A percentile compares a stretch with the other conserved stretches of the same genome.
phyloP scores from a whole-genome alignment of 192 early-diverging fungal genomes.

The Jimgerdemannia flammicorona region DNA sequence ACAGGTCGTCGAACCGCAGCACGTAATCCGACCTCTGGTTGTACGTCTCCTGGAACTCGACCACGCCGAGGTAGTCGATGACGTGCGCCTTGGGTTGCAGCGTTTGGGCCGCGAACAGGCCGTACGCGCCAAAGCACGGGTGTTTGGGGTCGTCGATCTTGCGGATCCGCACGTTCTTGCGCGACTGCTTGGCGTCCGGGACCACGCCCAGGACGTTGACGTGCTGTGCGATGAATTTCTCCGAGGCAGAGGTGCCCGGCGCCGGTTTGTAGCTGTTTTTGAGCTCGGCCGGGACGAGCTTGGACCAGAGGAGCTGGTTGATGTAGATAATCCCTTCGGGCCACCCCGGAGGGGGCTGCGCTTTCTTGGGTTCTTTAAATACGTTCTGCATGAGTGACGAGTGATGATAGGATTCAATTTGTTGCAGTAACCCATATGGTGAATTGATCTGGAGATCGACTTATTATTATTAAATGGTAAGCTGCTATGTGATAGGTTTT shows the following conservation, averaged over 20 bases:
- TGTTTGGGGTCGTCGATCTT: constrained; percentile 31
- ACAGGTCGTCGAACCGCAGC: constrained; percentile 28
- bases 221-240: background rate
- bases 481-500: no score
- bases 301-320: background rate
- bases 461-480: no score
- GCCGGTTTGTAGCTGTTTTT: background rate
- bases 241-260: background rate
- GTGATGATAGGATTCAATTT: no score
- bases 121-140: constrained; percentile 35
- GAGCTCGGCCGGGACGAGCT: background rate
- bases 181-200: background rate
- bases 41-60: constrained; percentile 28
- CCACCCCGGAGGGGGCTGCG: background rate
- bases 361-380: background rate
- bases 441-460: no score
- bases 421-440: no score
- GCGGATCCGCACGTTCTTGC: constrained; percentile 26
- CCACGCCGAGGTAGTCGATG: constrained; percentile 35
- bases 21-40: constrained; percentile 36
- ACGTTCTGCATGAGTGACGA: no score
- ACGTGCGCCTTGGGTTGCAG: constrained; percentile 25
- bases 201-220: background rate
- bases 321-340: background rate
- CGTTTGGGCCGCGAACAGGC: constrained; percentile 27